Conservation (phyloP, 768 basidiomycete genomes). For the Trametes coccinea region DNA sequence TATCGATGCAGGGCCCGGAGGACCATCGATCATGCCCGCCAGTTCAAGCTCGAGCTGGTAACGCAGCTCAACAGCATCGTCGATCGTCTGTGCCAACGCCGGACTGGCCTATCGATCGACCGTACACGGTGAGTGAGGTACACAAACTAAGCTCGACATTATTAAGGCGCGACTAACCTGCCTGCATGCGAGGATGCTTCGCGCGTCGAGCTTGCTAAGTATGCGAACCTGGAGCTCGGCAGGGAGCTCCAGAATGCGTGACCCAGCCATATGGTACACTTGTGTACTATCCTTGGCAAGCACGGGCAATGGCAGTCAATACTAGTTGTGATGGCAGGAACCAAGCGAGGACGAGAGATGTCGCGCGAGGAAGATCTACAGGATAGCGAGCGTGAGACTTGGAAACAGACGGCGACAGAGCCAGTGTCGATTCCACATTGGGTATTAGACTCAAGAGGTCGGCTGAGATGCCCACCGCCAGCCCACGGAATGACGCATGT, state of each 20-base stretch:
- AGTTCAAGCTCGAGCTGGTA: constrained; percentile 33
- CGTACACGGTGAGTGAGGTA: background rate
- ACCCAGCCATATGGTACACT: background rate
- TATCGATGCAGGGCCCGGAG: constrained; percentile 5
- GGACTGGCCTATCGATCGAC: background rate
- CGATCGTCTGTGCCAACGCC: constrained; percentile 1
- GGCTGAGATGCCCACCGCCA: too few relatives aligned
- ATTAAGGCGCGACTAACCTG: background rate
- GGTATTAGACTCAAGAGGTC: too few relatives aligned
- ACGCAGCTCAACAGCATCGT: constrained; percentile 10
- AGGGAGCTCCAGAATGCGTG: background rate
- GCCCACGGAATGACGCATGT: too few relatives aligned
- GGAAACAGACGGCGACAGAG: too few relatives aligned
- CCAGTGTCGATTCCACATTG: too few relatives aligned
- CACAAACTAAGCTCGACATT: background rate
- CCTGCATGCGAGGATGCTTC: background rate
- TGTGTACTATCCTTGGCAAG: too few relatives aligned
- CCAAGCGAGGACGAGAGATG: too few relatives aligned
- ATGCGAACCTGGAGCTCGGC: background rate
- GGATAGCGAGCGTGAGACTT: too few relatives aligned
- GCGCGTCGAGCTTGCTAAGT: background rate
- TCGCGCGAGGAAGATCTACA: too few relatives aligned
- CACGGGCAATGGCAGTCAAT: too few relatives aligned
- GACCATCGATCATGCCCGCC: constrained; percentile 28
- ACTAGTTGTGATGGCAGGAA: too few relatives aligned